These are phyloP conservation scores for Aspergillus aculeatinus DNA, from an alignment of 2,329 filamentous ascomycete genomes.

Conservation along the genomic window DNA sequence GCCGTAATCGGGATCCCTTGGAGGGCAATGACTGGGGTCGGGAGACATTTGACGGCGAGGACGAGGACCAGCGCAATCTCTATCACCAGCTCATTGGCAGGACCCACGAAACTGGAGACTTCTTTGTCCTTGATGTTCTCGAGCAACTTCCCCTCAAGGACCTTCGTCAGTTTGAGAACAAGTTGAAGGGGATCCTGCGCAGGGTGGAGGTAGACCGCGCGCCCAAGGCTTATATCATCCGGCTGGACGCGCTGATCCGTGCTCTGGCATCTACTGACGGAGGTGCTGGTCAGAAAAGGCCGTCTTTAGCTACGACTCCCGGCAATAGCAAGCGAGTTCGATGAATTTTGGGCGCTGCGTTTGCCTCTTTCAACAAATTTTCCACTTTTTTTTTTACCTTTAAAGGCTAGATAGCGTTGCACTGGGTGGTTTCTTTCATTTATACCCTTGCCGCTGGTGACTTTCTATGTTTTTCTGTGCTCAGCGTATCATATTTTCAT, in stretches of 20 bases:
- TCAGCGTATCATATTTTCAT: too few species aligned
- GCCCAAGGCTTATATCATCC: constrained; percentile 36
- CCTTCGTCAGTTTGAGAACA: constrained; percentile 31
- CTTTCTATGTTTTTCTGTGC: background rate
- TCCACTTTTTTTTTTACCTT: background rate
- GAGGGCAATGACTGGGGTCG: constrained; percentile 38
- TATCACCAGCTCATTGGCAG: constrained; percentile 43
- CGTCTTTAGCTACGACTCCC: constrained; percentile 26
- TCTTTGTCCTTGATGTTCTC: constrained; percentile 43
- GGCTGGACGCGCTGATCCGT: constrained; percentile 33
- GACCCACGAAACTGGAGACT: constrained; percentile 29
- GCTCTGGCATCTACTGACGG: constrained; percentile 25
- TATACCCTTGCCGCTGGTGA: background rate
- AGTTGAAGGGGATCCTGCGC: constrained; percentile 32
- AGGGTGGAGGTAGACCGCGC: constrained; percentile 48
- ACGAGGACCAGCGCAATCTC: constrained; percentile 44
- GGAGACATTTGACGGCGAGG: constrained; percentile 34
- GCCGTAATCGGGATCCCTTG: constrained; percentile 41
- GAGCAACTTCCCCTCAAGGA: constrained; percentile 32
- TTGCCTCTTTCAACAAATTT: background rate
- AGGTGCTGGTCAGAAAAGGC: constrained; percentile 34
- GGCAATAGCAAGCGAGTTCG: constrained; percentile 35
- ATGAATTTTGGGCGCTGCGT: constrained; percentile 15
- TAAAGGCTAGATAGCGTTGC: background rate
- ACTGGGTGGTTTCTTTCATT: constrained; percentile 2